Base-by-base conservation (phyloP, 768 basidiomycete genomes). In the Rhizopogon vinicolor region DNA sequence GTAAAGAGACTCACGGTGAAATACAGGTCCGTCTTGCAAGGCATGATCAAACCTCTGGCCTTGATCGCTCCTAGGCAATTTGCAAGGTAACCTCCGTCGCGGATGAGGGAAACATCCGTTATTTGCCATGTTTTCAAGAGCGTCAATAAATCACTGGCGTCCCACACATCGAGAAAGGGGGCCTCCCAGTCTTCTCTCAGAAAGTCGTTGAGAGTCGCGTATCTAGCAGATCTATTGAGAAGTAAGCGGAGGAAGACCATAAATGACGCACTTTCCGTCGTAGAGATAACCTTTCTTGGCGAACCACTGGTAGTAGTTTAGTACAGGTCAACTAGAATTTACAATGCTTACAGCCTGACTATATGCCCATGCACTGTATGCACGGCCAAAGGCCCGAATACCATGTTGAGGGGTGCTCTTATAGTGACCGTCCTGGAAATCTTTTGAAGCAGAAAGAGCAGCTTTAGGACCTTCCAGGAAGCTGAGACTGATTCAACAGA, bases 401-500 rank as follows among this genome's bases (percentile, higher is more conserved):
- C 82, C 82, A 35, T 70, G 68, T 57, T 80, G 72, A 1, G 82
- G 79, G 3, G 67, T 63, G 9, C 67, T 60, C 48, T 64, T 79
- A 62, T 83, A 85, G 60, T 82, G 79, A 0, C 82, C 82, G 42
- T 73, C 61, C 1, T 80, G 67, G 63, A 81, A 85, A 57, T 83
- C 82, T 56, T 75, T 77, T 1, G 83, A 83, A 14, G 78, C 74
- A 1, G 72, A 59, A 22, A 84, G 67, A 9, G 83, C 80, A 2
- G 79, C 75, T 60, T 81, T 83, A 6, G 80, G 79, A 0, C 83
- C 82, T 63, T 85, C 83, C n/a, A 84, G 63, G 68, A 83, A 83
- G 62, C 82, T 83, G 53, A 8, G 29, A 28, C 19, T 28, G 41
- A 13, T n/a, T 51, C 25, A 40, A 18, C 22, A 42, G 59, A 37